Percentiles rank a stretch among this genome's conserved stretches.
Evolutionary conservation across 208 protist genomes (phyloP).

Genomic region (Ichthyophonus hoferi): DNA sequence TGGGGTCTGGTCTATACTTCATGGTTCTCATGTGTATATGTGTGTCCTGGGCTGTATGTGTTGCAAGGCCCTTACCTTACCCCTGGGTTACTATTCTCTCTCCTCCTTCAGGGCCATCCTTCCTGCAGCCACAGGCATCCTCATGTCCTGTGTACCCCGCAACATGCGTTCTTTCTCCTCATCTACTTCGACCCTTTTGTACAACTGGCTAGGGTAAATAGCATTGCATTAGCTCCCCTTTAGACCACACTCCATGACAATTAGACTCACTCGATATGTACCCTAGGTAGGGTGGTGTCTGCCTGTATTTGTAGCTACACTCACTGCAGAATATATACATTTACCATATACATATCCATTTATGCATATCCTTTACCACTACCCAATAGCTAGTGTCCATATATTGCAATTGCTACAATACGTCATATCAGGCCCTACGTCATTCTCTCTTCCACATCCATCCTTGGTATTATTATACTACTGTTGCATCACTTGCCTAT

Average conservation of each 20-base stretch:
- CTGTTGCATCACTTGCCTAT: background rate
- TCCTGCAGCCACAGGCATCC: slow-evolving; percentile 17
- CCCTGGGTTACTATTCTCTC: background rate
- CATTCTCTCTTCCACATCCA: background rate
- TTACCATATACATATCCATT: no score
- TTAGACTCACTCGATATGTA: no score
- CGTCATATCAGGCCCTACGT: no score
- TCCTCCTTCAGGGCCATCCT: background rate
- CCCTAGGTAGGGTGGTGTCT: no score
- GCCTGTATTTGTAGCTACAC: no score
- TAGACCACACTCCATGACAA: no score
- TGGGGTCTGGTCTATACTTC: no score
- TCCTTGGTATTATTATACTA: background rate
- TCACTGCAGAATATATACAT: no score
- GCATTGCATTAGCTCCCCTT: no score
- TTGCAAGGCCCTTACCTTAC: background rate
- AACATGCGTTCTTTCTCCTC: slow-evolving; percentile 18
- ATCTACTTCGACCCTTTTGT: slow-evolving; percentile 6
- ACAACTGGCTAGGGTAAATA: slow-evolving; percentile 34
- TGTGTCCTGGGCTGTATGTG: background rate
- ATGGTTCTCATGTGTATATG: background rate
- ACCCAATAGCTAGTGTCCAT: no score
- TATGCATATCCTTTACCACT: no score
- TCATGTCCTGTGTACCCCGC: slow-evolving; percentile 28
- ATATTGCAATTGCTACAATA: no score